phyloP scores from a whole-genome alignment of 306 rosid genomes.

The Fragaria iinumae region DNA sequence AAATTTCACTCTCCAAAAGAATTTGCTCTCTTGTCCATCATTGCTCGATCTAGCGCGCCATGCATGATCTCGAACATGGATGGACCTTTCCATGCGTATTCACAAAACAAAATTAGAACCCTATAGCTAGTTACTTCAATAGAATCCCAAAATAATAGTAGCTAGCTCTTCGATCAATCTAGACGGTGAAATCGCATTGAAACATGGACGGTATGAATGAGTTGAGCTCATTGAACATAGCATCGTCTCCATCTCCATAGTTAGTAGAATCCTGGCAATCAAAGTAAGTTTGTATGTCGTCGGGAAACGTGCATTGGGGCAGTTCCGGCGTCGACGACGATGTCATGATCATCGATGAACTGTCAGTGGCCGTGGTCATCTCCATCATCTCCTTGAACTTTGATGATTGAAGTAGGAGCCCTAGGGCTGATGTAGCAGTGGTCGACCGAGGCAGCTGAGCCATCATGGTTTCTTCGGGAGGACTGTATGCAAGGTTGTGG shows the following conservation, averaged over 20 bases:
- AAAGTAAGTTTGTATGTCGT: conserved; percentile 35
- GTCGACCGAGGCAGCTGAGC: conserved; percentile 27
- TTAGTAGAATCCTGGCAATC: conserved; percentile 30
- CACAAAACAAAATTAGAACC: not conserved
- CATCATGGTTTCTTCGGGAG: conserved; percentile 15
- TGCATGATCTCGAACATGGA: not conserved
- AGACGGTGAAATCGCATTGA: conserved; percentile 30
- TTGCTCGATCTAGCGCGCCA: not conserved
- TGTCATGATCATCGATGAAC: conserved; percentile 5
- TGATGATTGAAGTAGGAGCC: conserved; percentile 40
- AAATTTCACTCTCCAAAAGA: conserved; percentile 2
- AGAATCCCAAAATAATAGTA: not conserved
- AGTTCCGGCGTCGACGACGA: conserved; percentile 12
- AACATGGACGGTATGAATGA: conserved; percentile 33
- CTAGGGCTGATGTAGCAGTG: conserved; percentile 44
- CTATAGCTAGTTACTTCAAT: not conserved
- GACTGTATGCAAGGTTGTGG: conserved; percentile 22
- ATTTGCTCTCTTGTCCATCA: conserved; percentile 2
- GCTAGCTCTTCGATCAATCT: not conserved
- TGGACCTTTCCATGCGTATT: conserved; percentile 15
- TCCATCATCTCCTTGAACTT: conserved; percentile 57
- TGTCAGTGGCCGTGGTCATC: conserved; percentile 22
- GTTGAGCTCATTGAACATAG: conserved; percentile 35
- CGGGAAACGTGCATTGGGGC: conserved; percentile 26
- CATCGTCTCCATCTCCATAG: conserved; percentile 35